Conservation (phyloP, 2,329 filamentous ascomycete genomes). For the Botrytis aclada region DNA sequence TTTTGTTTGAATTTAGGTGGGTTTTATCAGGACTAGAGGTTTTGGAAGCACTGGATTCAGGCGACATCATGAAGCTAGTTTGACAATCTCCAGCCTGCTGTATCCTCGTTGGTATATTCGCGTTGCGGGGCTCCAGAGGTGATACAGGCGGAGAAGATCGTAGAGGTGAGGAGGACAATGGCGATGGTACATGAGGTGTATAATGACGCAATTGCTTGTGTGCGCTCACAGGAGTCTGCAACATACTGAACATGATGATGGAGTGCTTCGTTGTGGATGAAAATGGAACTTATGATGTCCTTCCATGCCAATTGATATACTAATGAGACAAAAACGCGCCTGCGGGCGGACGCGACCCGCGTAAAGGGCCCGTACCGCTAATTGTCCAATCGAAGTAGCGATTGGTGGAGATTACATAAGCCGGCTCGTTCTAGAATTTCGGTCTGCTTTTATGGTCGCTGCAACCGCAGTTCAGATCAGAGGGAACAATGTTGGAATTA, state of each 20-base stretch:
- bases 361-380: neutral
- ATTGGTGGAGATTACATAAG: neutral
- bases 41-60: conserved; percentile 8
- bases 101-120: neutral
- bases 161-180: conserved; percentile 18
- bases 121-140: conserved; percentile 13
- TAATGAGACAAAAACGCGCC: neutral
- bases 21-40: neutral
- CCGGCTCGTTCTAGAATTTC: neutral
- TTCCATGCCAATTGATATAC: neutral
- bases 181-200: conserved; percentile 19
- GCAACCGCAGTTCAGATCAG: neutral
- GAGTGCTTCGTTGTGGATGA: neutral
- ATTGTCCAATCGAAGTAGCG: neutral
- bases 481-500: neutral
- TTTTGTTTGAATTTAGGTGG: conserved; percentile 5
- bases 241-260: conserved; percentile 12
- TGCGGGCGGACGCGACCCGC: neutral
- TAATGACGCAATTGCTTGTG: conserved; percentile 18
- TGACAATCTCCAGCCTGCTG: neutral
- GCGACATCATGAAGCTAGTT: neutral
- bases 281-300: neutral
- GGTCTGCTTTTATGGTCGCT: neutral
- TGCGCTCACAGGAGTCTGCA: conserved; percentile 11
- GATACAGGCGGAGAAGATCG: conserved; percentile 17